Evolutionary conservation across 257 asterid genomes (phyloP), one percentile per base, ranked within the genome.

Genomic region (Solanum tarapatanum): DNA sequence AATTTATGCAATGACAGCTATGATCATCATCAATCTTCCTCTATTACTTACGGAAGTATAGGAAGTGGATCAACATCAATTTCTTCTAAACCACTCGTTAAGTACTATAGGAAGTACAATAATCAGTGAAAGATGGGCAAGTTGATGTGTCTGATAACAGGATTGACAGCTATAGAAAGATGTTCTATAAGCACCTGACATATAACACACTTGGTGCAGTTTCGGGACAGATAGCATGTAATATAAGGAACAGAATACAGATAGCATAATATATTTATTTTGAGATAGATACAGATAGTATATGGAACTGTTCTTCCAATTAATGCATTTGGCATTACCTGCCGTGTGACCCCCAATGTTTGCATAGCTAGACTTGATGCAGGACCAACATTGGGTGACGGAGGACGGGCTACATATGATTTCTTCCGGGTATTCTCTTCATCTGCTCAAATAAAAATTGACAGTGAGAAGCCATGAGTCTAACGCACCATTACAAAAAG

Each of bases 341-440:
- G 92, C 88, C 91, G 92, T 74, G 91, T 85, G 86, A 94, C 94
- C 85, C 98, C 98, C 87, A 93, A 92, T 75, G 95, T 91, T 80
- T 93, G 94, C 92, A 94, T 93, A 82, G 97, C 97, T 39, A 89
- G 92, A 88, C 92, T 90, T 84, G 99, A 91, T 74, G 98, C 93
- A 87, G 92, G 92, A 43, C 91, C 89, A 37, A 88, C 76, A 62
- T 80, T 88, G 30, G 88, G 87, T 26, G 88, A 72, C 19, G 87
- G 89, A 68, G 90, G 85, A 66, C 79, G 89, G 85, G 88, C 70
- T 43, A 94, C 89, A 73, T 93, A 86, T 74, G 96, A 90, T 88
- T 93, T 95, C 90, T 90, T 87, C 87, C 92, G 89, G 35, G 55
- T 83, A 84, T 89, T 91, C 90, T 87, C 92, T 87, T 91, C 93